A percentile compares a stretch with the other conserved stretches of the same genome.
These are phyloP conservation scores for Astrocystis sublimbata DNA, from an alignment of 495 filamentous ascomycete genomes.

Conservation along the genomic window DNA sequence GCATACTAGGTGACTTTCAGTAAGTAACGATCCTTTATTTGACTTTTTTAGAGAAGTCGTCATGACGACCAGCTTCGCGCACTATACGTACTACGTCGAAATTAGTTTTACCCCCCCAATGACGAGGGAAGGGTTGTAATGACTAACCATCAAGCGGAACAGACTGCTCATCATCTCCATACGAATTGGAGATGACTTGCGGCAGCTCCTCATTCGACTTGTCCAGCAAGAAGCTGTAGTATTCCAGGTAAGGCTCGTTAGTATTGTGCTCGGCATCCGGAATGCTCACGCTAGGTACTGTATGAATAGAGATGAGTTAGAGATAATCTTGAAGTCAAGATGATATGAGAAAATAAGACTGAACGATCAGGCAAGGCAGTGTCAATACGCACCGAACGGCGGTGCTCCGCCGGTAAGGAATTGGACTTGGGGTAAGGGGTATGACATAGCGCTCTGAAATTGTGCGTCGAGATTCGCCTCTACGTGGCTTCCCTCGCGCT, in stretches of 20 bases:
- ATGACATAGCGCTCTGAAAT: slow-evolving; percentile 59
- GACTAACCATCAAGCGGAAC: slow-evolving; percentile 28
- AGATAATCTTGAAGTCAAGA: no score
- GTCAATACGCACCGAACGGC: no score
- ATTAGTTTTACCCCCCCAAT: neutral
- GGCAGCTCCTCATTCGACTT: slow-evolving; percentile 52
- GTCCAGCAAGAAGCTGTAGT: slow-evolving; percentile 49
- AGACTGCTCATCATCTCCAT: slow-evolving; percentile 66
- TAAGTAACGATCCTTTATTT: no score
- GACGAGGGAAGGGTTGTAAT: neutral
- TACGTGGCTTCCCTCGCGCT: slow-evolving; percentile 36
- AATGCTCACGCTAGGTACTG: slow-evolving; percentile 60
- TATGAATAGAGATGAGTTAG: no score
- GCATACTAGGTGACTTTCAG: slow-evolving; percentile 50
- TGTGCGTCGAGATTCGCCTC: slow-evolving; percentile 75
- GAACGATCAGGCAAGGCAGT: no score
- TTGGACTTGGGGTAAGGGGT: slow-evolving; percentile 58
- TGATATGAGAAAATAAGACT: no score
- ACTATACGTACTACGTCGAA: neutral
- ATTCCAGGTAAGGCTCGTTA: slow-evolving; percentile 74
- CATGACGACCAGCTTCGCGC: no score
- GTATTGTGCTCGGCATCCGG: slow-evolving; percentile 51
- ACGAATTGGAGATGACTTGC: slow-evolving; percentile 67
- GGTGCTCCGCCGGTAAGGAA: slow-evolving; percentile 64
- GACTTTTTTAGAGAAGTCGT: no score